Percentiles rank a stretch among this genome's conserved stretches.
phyloP scores from a whole-genome alignment of 1,284 basidiomycete genomes.

The Microbotryum saponariae region DNA sequence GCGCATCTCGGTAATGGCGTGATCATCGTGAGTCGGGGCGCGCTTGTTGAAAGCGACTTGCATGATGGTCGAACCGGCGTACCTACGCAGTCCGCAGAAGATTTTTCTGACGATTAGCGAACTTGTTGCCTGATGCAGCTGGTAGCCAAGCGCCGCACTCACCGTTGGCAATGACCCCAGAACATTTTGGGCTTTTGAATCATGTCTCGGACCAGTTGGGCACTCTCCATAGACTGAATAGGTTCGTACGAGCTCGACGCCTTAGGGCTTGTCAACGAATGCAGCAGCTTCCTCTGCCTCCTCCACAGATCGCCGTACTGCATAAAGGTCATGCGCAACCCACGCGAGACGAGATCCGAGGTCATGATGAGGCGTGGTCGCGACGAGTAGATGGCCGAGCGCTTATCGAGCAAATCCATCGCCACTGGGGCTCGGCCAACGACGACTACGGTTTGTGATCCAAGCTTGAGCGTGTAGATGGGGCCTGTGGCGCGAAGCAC shows the following conservation, averaged over 20 bases:
- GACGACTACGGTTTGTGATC: slow-evolving; percentile 30
- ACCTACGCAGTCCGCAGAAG: slow-evolving; percentile 16
- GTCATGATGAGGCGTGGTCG: slow-evolving; percentile 37
- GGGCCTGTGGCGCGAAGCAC: slow-evolving; percentile 23
- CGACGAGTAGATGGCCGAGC: slow-evolving; percentile 35
- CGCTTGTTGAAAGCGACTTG: slow-evolving; percentile 38
- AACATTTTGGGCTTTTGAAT: slow-evolving; percentile 28
- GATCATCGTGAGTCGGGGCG: slow-evolving; percentile 31
- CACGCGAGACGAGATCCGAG: slow-evolving; percentile 34
- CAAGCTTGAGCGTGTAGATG: slow-evolving; percentile 35
- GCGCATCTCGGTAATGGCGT: slow-evolving; percentile 36
- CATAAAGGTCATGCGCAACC: slow-evolving; percentile 38
- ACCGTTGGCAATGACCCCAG: slow-evolving; percentile 36
- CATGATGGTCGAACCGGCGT: slow-evolving; percentile 38
- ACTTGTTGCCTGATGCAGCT: neutral
- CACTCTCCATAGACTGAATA: slow-evolving; percentile 36
- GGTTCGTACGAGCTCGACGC: slow-evolving; percentile 33
- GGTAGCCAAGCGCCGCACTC: neutral
- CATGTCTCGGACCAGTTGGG: slow-evolving; percentile 35
- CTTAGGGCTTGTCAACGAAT: slow-evolving; percentile 33
- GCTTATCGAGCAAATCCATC: slow-evolving; percentile 37
- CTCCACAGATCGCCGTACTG: slow-evolving; percentile 36
- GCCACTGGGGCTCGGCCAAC: slow-evolving; percentile 33
- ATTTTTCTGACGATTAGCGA: neutral
- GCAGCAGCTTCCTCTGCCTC: slow-evolving; percentile 33